phyloP scores from a whole-genome alignment of 1,284 basidiomycete genomes.

The Retiboletus fuscus region DNA sequence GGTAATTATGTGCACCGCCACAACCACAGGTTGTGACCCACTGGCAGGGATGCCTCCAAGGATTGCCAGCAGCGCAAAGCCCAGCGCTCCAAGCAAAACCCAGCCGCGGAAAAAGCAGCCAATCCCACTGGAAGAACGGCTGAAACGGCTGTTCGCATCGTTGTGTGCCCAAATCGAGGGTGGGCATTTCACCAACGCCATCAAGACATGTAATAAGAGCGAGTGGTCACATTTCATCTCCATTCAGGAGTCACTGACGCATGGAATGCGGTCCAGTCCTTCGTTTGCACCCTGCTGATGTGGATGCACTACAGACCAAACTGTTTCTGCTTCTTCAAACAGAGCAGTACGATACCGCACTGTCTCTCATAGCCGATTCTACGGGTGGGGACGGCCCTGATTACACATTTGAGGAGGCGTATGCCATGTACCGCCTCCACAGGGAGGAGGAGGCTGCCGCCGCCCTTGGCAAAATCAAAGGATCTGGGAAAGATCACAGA shows the following conservation, averaged over 20 bases:
- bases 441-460: constrained; percentile 73
- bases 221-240: constrained; percentile 50
- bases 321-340: constrained; percentile 87
- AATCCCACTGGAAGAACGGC: constrained; percentile 65
- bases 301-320: constrained; percentile 81
- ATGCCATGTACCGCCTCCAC: constrained; percentile 84
- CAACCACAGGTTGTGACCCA: constrained; percentile 5
- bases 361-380: constrained; percentile 61
- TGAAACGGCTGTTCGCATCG: constrained; percentile 81
- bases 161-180: constrained; percentile 88
- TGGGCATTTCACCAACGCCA: constrained; percentile 81
- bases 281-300: constrained; percentile 71
- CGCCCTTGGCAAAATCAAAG: constrained; percentile 64
- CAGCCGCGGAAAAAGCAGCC: constrained; percentile 67
- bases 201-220: constrained; percentile 93
- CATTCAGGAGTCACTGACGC: constrained; percentile 41
- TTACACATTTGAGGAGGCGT: constrained; percentile 77
- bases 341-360: constrained; percentile 76
- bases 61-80: constrained; percentile 23
- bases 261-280: constrained; percentile 64
- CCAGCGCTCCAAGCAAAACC: constrained; percentile 23
- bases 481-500: constrained; percentile 61
- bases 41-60: constrained; percentile 38
- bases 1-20: constrained; percentile 41
- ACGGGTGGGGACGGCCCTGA: constrained; percentile 39